phyloP scores from a whole-genome alignment of 305 asterid species.

The Striga hermonthica region DNA sequence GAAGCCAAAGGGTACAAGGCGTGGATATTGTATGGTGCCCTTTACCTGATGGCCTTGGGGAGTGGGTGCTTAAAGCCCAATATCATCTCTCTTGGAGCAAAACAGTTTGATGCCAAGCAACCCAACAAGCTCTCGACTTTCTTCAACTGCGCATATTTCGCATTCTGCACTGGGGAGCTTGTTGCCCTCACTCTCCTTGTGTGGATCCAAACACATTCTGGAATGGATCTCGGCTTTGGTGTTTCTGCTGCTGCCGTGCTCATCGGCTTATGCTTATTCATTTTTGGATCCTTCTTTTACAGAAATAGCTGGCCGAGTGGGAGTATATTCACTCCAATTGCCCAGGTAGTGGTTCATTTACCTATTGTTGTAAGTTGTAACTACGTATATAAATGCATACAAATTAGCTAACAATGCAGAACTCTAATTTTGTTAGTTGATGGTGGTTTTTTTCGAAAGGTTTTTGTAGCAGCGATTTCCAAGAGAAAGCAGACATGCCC shows the following conservation, averaged over 20 bases:
- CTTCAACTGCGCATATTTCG: slow-evolving; percentile 67
- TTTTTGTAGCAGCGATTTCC: slow-evolving; percentile 61
- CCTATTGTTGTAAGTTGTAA: neutral
- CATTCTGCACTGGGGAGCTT: slow-evolving; percentile 64
- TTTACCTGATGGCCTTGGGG: slow-evolving; percentile 63
- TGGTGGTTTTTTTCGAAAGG: slow-evolving; percentile 35
- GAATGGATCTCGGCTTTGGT: slow-evolving; percentile 71
- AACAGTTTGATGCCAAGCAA: slow-evolving; percentile 45
- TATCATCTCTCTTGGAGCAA: slow-evolving; percentile 70
- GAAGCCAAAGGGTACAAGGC: slow-evolving; percentile 57
- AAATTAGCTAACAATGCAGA: neutral
- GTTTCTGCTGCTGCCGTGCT: slow-evolving; percentile 72
- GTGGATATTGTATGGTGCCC: slow-evolving; percentile 55
- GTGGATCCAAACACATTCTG: slow-evolving; percentile 63
- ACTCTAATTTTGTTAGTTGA: neutral
- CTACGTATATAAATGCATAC: neutral
- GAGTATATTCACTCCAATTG: slow-evolving; percentile 58
- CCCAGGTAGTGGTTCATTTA: slow-evolving; percentile 40
- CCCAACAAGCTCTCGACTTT: slow-evolving; percentile 55
- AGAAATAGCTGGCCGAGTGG: slow-evolving; percentile 53
- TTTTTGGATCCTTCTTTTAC: slow-evolving; percentile 53
- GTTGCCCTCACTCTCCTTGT: slow-evolving; percentile 64
- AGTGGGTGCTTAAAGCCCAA: slow-evolving; percentile 70
- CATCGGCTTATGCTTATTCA: slow-evolving; percentile 45
- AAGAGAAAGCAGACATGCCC: slow-evolving; percentile 71